Base-by-base conservation (phyloP, 768 basidiomycete species). In the Trichaptum fuscoviolaceum region DNA sequence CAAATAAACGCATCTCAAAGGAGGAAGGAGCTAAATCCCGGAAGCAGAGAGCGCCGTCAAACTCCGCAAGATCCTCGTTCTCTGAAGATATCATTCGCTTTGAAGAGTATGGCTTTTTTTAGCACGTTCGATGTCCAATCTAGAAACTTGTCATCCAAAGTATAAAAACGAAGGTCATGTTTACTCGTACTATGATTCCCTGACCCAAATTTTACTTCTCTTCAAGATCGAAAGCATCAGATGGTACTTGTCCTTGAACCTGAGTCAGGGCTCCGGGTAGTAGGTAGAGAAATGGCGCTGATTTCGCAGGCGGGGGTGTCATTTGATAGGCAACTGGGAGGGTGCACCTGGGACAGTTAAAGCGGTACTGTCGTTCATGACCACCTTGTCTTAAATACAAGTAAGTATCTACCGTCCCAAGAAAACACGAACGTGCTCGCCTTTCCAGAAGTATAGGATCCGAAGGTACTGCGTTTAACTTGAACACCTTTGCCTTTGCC, bases 261-360 rank as follows among this genome's bases (percentile, higher is more conserved):
- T 91, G 91, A n/a, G 92, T 93, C 66, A 96, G 82, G 20, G 92
- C 89, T 4, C 95, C 95, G 60, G 85, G 81, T 62, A 93, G 70
- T 65, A 96, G 85, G 74, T 95, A 96, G 42, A 95, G 71, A 75
- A 87, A 95, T 0, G 91, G 86, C 2, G 85, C 89, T 2, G 87
- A 85, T 76, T 92, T 93, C 58, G 83, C 81, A 35, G 93, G 93
- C 0, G 90, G 91, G 4, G 90, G 88, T 36, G 81, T 83, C 20
- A 87, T 82, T 75, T 96, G 94, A 76, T 96, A 96, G 58, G 85
- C 88, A 68, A 91, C 84, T 25, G 83, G 83, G 64, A 91, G 73
- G 7, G 82, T 84, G 73, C 90, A 91, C 57, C 90, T 81, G 23
- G 87, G 86, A 74, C 90, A 91, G 57, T 81, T 79, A 71, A 89